These are phyloP conservation scores for Euphorbia tirucalli DNA, from an alignment of 345 rosid genomes.

Conservation along the genomic window DNA sequence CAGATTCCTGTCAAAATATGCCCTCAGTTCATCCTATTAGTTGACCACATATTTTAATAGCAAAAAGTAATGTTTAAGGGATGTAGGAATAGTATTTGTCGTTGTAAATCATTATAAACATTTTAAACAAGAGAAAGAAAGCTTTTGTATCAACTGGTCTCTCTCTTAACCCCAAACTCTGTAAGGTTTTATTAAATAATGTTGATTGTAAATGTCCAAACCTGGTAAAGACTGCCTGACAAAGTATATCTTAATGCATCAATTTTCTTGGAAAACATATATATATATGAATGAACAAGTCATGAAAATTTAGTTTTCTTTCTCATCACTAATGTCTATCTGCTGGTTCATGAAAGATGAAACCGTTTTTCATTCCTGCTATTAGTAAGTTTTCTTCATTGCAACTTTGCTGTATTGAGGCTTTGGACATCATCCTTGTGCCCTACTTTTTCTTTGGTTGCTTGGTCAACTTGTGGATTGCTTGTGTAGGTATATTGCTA, in stretches of 20 bases:
- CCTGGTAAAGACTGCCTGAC: background rate
- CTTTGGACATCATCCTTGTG: background rate
- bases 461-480: slow-evolving; percentile 5
- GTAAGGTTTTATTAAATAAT: background rate
- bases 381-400: background rate
- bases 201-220: background rate
- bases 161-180: background rate
- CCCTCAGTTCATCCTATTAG: background rate
- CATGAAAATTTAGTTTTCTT: background rate
- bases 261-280: background rate
- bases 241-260: background rate
- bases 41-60: background rate
- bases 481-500: slow-evolving; percentile 74
- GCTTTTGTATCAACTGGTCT: background rate
- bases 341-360: background rate
- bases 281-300: background rate
- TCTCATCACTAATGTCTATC: background rate
- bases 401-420: slow-evolving; percentile 1
- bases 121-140: background rate
- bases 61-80: background rate
- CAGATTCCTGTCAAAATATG: background rate
- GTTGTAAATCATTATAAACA: background rate
- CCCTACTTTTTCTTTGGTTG: slow-evolving; percentile 7
- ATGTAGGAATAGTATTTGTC: background rate
- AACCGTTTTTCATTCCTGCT: background rate